Evolutionary conservation across 2,329 filamentous ascomycete genomes (phyloP), one percentile per base, ranked within the genome.

Genomic region (Xylaria sp.): DNA sequence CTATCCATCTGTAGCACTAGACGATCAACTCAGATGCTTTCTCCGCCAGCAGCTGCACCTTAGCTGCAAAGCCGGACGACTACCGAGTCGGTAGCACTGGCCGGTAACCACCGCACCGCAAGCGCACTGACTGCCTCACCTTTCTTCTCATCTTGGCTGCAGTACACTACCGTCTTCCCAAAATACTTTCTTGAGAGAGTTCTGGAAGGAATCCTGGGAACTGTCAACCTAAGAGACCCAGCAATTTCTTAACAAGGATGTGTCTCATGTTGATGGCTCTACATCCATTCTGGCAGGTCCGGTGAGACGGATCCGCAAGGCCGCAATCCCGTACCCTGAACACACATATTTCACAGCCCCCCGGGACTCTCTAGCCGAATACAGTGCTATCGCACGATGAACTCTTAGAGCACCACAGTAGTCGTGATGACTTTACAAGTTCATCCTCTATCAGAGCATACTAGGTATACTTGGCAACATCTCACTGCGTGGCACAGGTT

Each of bases 261-360:
- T 55, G 60, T 60, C 60, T 68, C 61, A 60, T 60, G 48, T 54
- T 55, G 8, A 41, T 55, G 41, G 13, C 20, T 39, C 56, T 65
- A 65, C n/a, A 54, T 64, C 55, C n/a, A 60, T 60, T 68, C 39
- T 64, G 55, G 60, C 48, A 68, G 39, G 66, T 64, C 60, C 55
- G 28, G 20, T 59, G 23, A 57, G 39, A 56, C 60, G 48, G 55
- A 32, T 39, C 55, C 46, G 23, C n/a, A 57, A 37, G 55, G 34
- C 65, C 58, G 52, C 52, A 37, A 55, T 18, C 28, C 41, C 57
- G 64, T 60, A 48, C 63, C 56, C 46, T 41, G 10, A 44, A 56
- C 20, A 15, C 51, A 39, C 52, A 56, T 56, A 58, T n/a, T 18
- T n/a, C 28, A 51, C 25, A 25, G 20, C 7, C 9, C 23, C 44